phyloP scores from a whole-genome alignment of 2,329 filamentous ascomycete species.

The Trichoderma afroharzianum region DNA sequence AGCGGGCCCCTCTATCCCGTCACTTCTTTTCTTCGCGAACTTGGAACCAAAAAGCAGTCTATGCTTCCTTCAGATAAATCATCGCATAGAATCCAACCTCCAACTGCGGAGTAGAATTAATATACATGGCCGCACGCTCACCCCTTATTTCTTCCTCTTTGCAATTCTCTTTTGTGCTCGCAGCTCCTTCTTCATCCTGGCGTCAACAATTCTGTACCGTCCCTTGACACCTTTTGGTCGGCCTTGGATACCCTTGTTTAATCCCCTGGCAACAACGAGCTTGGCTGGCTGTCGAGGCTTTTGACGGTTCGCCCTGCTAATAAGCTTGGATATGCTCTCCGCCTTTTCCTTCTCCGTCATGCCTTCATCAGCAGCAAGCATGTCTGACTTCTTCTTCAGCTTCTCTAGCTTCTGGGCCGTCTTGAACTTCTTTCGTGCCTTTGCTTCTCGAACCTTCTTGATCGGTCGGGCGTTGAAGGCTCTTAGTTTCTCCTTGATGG shows the following conservation, averaged over 20 bases:
- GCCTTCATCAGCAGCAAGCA: conserved; percentile 82
- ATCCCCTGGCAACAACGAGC: conserved; percentile 81
- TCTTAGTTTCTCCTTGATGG: conserved; percentile 91
- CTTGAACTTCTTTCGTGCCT: conserved; percentile 96
- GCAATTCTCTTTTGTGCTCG: conserved; percentile 74
- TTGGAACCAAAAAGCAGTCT: conserved; percentile 21
- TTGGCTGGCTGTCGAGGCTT: conserved; percentile 80
- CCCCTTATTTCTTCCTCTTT: conserved; percentile 65
- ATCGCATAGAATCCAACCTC: neutral
- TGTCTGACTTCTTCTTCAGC: conserved; percentile 92
- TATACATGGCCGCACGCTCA: neutral
- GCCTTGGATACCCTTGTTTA: conserved; percentile 81
- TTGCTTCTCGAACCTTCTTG: conserved; percentile 97
- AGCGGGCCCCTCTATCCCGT: conserved; percentile 63
- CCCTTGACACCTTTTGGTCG: conserved; percentile 90
- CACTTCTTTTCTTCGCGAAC: conserved; percentile 50
- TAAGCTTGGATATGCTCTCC: conserved; percentile 73
- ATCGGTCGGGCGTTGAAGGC: conserved; percentile 94
- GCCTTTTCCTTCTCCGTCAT: conserved; percentile 97
- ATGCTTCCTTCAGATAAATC: neutral
- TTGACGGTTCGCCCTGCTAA: conserved; percentile 79
- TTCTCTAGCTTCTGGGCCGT: conserved; percentile 88
- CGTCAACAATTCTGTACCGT: conserved; percentile 94
- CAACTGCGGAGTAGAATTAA: neutral
- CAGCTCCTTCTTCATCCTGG: conserved; percentile 94